phyloP scores from a whole-genome alignment of 2,329 filamentous ascomycete species.

The Rhynchosporium graminicola region DNA sequence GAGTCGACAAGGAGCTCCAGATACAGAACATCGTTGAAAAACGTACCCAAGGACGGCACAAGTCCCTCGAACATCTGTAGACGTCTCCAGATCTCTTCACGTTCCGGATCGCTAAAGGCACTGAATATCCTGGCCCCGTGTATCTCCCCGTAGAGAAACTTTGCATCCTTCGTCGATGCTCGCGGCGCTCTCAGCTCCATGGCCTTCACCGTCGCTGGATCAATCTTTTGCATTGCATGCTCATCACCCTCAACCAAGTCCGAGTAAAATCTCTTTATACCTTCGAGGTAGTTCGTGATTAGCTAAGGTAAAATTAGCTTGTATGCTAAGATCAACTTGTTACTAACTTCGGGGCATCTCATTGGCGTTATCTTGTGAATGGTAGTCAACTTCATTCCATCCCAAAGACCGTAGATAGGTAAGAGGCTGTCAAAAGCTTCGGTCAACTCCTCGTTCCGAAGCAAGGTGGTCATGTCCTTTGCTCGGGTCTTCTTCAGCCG shows the following conservation, averaged over 20 bases:
- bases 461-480: not conserved
- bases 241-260: conserved; percentile 8
- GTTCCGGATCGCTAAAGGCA: conserved; percentile 26
- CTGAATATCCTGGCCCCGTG: conserved; percentile 22
- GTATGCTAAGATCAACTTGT: not conserved
- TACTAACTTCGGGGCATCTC: conserved; percentile 1
- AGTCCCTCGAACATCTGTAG: conserved; percentile 21
- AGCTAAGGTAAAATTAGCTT: conserved; percentile 4
- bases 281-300: conserved; percentile 1
- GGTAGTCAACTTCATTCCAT: conserved; percentile 1
- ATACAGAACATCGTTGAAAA: conserved; percentile 27
- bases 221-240: conserved; percentile 20
- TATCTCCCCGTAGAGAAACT: conserved; percentile 19
- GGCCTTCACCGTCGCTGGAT: conserved; percentile 25
- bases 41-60: conserved; percentile 26
- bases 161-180: conserved; percentile 23
- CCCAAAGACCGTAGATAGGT: not conserved
- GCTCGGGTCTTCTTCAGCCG: not conserved
- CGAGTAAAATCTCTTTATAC: not conserved
- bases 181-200: conserved; percentile 23
- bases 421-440: not conserved
- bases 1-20: conserved; percentile 22
- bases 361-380: not conserved
- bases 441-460: not conserved
- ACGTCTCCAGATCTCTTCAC: conserved; percentile 23